Conservation (phyloP, 2,329 filamentous ascomycete genomes). For the Lachnellula hyalina region DNA sequence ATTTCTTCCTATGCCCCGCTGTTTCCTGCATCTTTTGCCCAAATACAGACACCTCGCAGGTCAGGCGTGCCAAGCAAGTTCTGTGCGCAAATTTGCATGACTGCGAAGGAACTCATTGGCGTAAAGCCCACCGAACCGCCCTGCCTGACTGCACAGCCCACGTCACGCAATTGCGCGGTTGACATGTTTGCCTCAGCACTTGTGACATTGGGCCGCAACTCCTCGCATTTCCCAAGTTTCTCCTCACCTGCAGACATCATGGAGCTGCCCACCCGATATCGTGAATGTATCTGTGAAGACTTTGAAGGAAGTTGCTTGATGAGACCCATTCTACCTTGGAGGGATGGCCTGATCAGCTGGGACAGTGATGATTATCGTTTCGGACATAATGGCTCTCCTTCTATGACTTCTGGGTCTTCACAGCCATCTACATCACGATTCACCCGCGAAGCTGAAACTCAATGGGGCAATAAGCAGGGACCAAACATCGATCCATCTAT, state of each 20-base stretch:
- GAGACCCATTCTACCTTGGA: background rate
- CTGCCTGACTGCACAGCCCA: background rate
- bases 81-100: background rate
- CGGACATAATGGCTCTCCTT: background rate
- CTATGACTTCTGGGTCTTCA: constrained; percentile 1
- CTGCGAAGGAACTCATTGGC: background rate
- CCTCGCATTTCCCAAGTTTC: background rate
- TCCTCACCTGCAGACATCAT: background rate
- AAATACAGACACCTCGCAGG: background rate
- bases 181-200: background rate
- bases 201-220: background rate
- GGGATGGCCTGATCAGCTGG: background rate
- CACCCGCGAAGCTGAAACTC: background rate
- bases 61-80: background rate
- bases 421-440: background rate
- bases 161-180: background rate
- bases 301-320: background rate
- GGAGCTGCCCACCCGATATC: background rate
- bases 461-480: background rate
- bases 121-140: background rate
- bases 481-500: background rate
- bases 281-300: background rate
- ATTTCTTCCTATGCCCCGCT: background rate
- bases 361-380: background rate
- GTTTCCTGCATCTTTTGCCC: background rate